A percentile compares a stretch with the other conserved stretches of the same genome.
Conservation (phyloP, 23 red algal species). For the Pyropia yezoensis region DNA sequence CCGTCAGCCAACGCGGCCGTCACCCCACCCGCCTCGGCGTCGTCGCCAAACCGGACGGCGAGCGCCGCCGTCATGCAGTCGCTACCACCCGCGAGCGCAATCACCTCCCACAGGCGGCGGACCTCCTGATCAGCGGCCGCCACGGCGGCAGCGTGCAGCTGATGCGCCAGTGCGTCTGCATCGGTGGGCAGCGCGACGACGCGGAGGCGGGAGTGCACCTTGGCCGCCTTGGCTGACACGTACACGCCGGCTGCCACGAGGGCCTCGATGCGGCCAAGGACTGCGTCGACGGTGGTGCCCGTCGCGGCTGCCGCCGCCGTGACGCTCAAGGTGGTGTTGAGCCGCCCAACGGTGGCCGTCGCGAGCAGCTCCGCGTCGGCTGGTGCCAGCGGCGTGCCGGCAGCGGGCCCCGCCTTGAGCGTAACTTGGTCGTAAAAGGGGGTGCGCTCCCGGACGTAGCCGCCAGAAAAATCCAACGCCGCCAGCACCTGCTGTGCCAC, state of each 20-base stretch:
- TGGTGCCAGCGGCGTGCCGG: conserved; percentile 14
- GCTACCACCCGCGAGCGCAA: conserved; percentile 28
- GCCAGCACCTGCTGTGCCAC: conserved; percentile 42
- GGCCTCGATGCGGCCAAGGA: conserved; percentile 10
- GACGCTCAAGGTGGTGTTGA: conserved; percentile 15
- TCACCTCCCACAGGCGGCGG: conserved; percentile 25
- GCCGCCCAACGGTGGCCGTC: conserved; percentile 5
- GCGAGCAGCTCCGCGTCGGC: conserved; percentile 3
- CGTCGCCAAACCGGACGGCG: conserved; percentile 32
- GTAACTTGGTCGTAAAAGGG: conserved; percentile 29
- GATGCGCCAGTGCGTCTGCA: too few species aligned
- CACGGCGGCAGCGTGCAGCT: conserved; percentile 15
- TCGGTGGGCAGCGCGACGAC: too few species aligned
- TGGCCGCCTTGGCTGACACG: not conserved
- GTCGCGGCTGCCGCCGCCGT: conserved; percentile 14
- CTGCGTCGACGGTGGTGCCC: conserved; percentile 18
- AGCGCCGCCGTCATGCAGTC: conserved; percentile 33
- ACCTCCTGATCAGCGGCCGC: conserved; percentile 15
- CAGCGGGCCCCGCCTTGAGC: conserved; percentile 6
- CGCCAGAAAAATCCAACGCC: conserved; percentile 34
- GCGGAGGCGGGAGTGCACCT: too few species aligned
- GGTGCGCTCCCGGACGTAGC: conserved; percentile 36
- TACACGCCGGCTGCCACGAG: conserved; percentile 9
- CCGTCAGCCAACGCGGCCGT: too few species aligned
- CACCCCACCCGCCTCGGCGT: not conserved